These are phyloP conservation scores for Corchorus olitorius DNA, from an alignment of 345 rosid species.

Conservation along the genomic window DNA sequence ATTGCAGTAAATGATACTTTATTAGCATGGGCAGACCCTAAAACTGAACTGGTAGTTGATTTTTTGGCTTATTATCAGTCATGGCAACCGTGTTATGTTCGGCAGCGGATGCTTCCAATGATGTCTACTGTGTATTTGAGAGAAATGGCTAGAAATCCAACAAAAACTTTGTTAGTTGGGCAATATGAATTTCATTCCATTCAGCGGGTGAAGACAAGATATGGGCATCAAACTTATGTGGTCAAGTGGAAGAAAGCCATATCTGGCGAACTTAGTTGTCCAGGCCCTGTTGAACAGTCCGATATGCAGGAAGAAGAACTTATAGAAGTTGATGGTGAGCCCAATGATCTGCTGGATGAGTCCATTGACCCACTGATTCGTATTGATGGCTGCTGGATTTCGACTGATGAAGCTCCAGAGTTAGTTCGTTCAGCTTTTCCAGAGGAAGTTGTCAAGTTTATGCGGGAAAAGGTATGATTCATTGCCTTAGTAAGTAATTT, in stretches of 20 bases:
- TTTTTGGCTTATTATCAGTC: constrained; percentile 69
- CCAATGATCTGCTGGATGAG: constrained; percentile 50
- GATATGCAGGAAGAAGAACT: constrained; percentile 40
- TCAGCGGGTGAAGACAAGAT: constrained; percentile 64
- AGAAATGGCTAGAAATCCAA: constrained; percentile 51
- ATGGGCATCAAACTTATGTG: constrained; percentile 65
- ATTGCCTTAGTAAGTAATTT: neutral
- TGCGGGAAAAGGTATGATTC: constrained; percentile 61
- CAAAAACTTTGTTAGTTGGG: constrained; percentile 46
- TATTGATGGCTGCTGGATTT: constrained; percentile 54
- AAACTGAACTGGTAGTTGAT: constrained; percentile 79
- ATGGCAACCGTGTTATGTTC: constrained; percentile 76
- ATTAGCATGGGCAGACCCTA: constrained; percentile 69
- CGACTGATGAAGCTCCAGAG: constrained; percentile 76
- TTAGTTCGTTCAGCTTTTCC: constrained; percentile 78
- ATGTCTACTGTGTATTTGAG: constrained; percentile 77
- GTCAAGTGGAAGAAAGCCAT: constrained; percentile 75
- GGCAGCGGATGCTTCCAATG: constrained; percentile 82
- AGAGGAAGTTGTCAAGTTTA: constrained; percentile 56
- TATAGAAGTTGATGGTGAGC: constrained; percentile 53
- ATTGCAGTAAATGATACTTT: constrained; percentile 44
- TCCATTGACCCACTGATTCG: constrained; percentile 46
- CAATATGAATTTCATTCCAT: constrained; percentile 79
- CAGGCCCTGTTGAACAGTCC: constrained; percentile 33
- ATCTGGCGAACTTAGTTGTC: constrained; percentile 29